Base-by-base conservation (phyloP, 306 rosid species). In the Rosa persica region DNA sequence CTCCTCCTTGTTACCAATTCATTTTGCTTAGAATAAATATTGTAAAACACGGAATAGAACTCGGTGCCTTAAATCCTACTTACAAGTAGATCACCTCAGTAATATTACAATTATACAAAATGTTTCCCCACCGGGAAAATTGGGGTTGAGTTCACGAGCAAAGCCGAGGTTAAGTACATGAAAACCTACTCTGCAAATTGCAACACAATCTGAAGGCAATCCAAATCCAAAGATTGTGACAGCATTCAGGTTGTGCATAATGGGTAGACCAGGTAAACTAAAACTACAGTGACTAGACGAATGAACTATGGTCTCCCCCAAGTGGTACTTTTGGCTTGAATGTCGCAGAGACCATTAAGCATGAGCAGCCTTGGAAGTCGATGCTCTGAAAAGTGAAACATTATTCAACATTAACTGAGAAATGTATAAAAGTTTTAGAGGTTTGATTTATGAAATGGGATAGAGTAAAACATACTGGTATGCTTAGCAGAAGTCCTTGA, bases 291-390 rank as follows among this genome's bases (percentile, higher is more conserved):
- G 30, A 51, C 86, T 86, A 91, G 58, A 83, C 44, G 88, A 91
- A 95, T 22, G 91, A 87, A 72, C 81, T 89, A 73, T 89, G 89
- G 62, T 97, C 98, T 89, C 98, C 97, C 12, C 96, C 92, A 0
- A 92, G 89, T 42, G 96, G 98, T 52, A 89, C 84, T 83, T 90
- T 88, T 71, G 97, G 97, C 89, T 83, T 89, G 84, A 88, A 92
- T 82, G 82, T 89, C 25, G 89, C 87, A 51, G 90, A 79, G 73
- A 82, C 89, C 57, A 48, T 78, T 85, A 95, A 78, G 87, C 80
- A 78, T 15, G 96, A 89, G 75, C 97, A 95, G 74, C 88, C 85
- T 73, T 74, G 80, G 92, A 89, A 93, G 55, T 85, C 73, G 55
- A 91, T 82, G 78, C 92, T 75, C 98, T 95, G 96, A 77, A 80